Base-by-base conservation (phyloP, 2,329 filamentous ascomycete species). In the Raffaelea albimanens region DNA sequence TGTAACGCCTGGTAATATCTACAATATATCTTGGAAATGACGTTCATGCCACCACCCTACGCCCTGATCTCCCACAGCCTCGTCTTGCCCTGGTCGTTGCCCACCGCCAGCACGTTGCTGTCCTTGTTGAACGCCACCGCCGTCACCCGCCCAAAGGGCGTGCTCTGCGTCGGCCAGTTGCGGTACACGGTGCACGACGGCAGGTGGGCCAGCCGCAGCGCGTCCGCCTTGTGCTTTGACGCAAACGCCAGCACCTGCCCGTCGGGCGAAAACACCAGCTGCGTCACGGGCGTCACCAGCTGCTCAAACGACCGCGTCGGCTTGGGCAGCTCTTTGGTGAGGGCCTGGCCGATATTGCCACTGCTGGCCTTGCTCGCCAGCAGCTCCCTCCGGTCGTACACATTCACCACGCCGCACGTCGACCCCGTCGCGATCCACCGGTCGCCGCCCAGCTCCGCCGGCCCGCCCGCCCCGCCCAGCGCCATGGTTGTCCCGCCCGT, bases 131-230 rank as follows among this genome's bases (percentile, higher is more conserved):
- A 85, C 3, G 85, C 82, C 50, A 89, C 78, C 1, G 80, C 73
- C 2, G 87, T 86, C 55, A 97, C 82, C 50, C 88, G 76, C 0
- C 93, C 93, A 52, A 98, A 67, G 1, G 90, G 89, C 48, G 93
- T 98, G 62, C 85, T 83, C 53, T 82, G 79, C 46, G 91, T 98
- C 21, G 93, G 93, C 93, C 93, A 98, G 66, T 98, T 98, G 59
- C 83, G 82, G 73, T 93, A 98, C 19, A 97, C 87, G 2, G 89
- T 95, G 64, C 89, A 95, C 56, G 80, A 90, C 0, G 91, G 90
- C 56, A 98, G 68, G 65, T 98, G 93, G 29, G 91, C 88, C 55
- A 98, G 68, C 59, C 85, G 76, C 63, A 98, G 68, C 0, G 90
- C 87, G 66, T 96, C 89, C 61, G 84, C 84, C 74, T 95, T 95